Evolutionary conservation across 2,329 filamentous ascomycete genomes (phyloP).

Genomic region (Rutstroemia sydowiana): DNA sequence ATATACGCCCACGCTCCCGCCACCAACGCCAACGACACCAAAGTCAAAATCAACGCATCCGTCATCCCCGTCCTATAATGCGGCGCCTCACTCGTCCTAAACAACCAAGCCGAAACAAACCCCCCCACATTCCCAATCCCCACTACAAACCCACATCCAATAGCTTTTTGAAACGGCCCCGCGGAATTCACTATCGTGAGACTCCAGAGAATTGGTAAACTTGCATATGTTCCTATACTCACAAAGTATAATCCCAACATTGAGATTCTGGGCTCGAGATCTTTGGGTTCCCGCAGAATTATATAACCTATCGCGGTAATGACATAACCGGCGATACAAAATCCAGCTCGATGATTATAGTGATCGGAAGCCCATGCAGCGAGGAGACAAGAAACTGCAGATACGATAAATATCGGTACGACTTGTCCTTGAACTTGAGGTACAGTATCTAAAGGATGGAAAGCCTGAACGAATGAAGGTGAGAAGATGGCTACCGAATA

Average conservation of each 20-base stretch:
- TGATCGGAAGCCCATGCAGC: conserved; percentile 31
- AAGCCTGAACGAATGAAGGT: conserved; percentile 56
- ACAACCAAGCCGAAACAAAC: conserved; percentile 55
- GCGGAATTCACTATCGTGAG: conserved; percentile 57
- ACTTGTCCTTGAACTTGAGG: conserved; percentile 45
- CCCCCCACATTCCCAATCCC: conserved; percentile 66
- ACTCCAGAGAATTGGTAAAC: conserved; percentile 58
- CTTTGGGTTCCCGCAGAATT: conserved; percentile 30
- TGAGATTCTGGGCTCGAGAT: conserved; percentile 3
- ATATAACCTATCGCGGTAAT: conserved; percentile 30
- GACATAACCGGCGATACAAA: conserved; percentile 28
- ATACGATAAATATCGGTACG: conserved; percentile 34
- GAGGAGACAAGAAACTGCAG: conserved; percentile 29
- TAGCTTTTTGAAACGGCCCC: conserved; percentile 51
- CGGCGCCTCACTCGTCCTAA: conserved; percentile 53
- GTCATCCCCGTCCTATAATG: conserved; percentile 53
- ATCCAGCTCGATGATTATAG: conserved; percentile 31
- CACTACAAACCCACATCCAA: conserved; percentile 44
- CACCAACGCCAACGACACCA: conserved; percentile 8
- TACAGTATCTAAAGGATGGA: conserved; percentile 60
- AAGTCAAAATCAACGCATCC: conserved; percentile 10
- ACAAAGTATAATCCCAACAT: conserved; percentile 59
- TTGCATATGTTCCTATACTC: conserved; percentile 52
- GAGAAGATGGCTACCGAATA: conserved; percentile 43
- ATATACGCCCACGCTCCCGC: conserved; percentile 10